These are phyloP conservation scores for Solanum tarijense DNA, from an alignment of 257 asterid species.

Conservation along the genomic window DNA sequence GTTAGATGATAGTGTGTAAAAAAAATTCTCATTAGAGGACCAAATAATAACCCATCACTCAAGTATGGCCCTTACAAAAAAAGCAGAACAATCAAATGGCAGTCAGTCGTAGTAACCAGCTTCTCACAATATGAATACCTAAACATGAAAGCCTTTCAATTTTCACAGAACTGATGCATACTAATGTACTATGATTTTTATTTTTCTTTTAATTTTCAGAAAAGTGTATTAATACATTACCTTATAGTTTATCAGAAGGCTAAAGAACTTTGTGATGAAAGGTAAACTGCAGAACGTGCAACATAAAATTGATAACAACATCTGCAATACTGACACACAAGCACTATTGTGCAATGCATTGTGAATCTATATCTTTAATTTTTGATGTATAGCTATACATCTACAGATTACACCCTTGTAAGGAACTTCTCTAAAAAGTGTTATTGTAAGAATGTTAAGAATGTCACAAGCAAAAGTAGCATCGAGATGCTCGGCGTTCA, in stretches of 20 bases:
- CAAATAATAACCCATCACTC: background rate
- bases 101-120: background rate
- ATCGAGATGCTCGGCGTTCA: background rate
- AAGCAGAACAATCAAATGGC: background rate
- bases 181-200: background rate
- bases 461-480: background rate
- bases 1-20: background rate
- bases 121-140: background rate
- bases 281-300: background rate
- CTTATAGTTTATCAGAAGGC: background rate
- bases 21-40: background rate
- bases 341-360: background rate
- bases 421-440: background rate
- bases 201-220: background rate
- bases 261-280: background rate
- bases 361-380: background rate
- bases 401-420: background rate
- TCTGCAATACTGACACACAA: background rate
- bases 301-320: background rate
- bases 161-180: background rate
- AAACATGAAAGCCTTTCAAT: background rate
- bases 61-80: background rate
- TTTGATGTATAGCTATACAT: background rate
- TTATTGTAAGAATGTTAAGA: background rate
- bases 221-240: background rate